Evolutionary conservation across 164 flowering plant species (phyloP).

Genomic region (Nelumbo lutea): DNA sequence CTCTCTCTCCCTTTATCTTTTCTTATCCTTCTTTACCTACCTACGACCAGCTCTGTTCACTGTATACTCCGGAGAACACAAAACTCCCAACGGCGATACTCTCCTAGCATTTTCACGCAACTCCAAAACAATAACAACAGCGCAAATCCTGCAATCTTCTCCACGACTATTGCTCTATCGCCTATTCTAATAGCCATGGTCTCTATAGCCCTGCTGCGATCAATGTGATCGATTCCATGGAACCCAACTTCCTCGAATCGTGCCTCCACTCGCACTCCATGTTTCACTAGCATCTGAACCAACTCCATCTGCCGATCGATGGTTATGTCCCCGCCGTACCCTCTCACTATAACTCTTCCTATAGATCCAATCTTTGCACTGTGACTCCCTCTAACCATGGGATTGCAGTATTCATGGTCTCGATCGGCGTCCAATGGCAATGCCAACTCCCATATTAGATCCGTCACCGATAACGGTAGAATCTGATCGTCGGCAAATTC

Average conservation of each 20-base stretch:
- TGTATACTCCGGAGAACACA: too few species aligned
- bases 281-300: conserved; percentile 5
- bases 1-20: too few species aligned
- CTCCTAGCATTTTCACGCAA: too few species aligned
- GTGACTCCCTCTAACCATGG: conserved; percentile 1
- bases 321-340: conserved; percentile 11
- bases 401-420: conserved; percentile 25
- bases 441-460: conserved; percentile 32
- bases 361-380: conserved; percentile 3
- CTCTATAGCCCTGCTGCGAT: conserved; percentile 26
- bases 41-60: too few species aligned
- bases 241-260: conserved; percentile 51
- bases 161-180: too few species aligned
- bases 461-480: conserved; percentile 27
- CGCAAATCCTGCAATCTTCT: too few species aligned
- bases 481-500: conserved; percentile 19
- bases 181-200: conserved; percentile 14
- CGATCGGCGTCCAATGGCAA: conserved; percentile 29
- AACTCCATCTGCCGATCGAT: conserved; percentile 14
- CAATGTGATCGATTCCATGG: conserved; percentile 42
- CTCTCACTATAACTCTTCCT: conserved; percentile 5
- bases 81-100: too few species aligned
- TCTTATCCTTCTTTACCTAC: too few species aligned
- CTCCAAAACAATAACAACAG: too few species aligned
- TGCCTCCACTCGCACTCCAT: conserved; percentile 10